phyloP scores from a whole-genome alignment of 129 eudicot genomes.

The Calendula officinalis region DNA sequence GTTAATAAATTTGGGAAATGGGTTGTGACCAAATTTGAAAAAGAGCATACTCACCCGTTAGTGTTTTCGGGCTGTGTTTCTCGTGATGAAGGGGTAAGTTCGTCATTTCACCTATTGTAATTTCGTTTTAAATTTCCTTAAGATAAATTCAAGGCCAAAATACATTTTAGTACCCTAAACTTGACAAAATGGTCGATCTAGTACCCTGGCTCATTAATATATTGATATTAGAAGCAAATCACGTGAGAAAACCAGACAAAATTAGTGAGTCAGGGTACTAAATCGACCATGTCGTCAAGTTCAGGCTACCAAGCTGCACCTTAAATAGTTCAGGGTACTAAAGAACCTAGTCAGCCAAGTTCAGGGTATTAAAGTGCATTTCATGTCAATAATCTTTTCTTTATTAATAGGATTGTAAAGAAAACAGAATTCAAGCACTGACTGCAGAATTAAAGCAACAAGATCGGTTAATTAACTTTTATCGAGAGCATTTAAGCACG shows the following conservation, averaged over 20 bases:
- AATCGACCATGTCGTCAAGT: too few relatives aligned
- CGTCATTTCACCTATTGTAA: slow-evolving; percentile 7
- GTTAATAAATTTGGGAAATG: slow-evolving; percentile 44
- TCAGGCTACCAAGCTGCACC: background rate
- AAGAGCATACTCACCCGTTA: slow-evolving; percentile 52
- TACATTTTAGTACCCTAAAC: too few relatives aligned
- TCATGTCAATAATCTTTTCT: slow-evolving; percentile 1
- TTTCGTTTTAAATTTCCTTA: too few relatives aligned
- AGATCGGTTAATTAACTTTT: slow-evolving; percentile 49
- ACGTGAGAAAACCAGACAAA: too few relatives aligned
- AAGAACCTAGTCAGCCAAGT: too few relatives aligned
- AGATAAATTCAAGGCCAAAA: too few relatives aligned
- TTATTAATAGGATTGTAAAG: slow-evolving; percentile 47
- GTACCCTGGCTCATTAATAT: too few relatives aligned
- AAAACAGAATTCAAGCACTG: slow-evolving; percentile 53
- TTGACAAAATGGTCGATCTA: too few relatives aligned
- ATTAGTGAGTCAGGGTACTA: too few relatives aligned
- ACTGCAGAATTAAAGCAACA: slow-evolving; percentile 51
- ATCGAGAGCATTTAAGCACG: slow-evolving; percentile 36
- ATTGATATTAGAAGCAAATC: too few relatives aligned
- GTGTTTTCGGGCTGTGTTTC: slow-evolving; percentile 32
- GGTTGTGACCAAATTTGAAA: slow-evolving; percentile 45
- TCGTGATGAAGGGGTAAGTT: slow-evolving; percentile 33
- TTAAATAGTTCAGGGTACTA: too few relatives aligned
- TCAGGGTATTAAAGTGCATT: background rate